Percentiles rank a stretch among this genome's conserved stretches.
These are phyloP conservation scores for Synchytrium microbalum DNA, from an alignment of 371 early-diverging fungal species.

Conservation along the genomic window DNA sequence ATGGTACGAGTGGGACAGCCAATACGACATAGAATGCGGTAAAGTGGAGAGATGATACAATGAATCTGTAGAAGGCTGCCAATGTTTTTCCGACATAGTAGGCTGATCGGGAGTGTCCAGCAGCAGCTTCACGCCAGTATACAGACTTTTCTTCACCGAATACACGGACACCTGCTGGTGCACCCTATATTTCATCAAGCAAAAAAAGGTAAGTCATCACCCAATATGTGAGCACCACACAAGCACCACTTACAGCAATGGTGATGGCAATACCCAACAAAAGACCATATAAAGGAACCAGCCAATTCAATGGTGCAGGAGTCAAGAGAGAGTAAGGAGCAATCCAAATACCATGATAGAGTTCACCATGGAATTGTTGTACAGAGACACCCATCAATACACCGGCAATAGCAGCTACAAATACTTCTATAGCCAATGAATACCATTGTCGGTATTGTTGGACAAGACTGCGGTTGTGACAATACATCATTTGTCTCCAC, in stretches of 20 bases:
- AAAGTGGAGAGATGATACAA: background rate
- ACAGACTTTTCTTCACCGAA: conserved; percentile 10
- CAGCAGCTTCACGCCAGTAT: conserved; percentile 11
- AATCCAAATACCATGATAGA: background rate
- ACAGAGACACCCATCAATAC: conserved; percentile 4
- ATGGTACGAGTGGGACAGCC: conserved; percentile 25
- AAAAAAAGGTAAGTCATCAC: too few species aligned
- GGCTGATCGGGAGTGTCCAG: conserved; percentile 6
- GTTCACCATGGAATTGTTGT: conserved; percentile 17
- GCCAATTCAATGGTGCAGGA: conserved; percentile 22
- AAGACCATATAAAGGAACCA: conserved; percentile 25
- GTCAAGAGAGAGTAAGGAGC: conserved; percentile 1
- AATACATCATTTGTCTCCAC: conserved; percentile 1
- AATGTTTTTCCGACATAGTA: conserved; percentile 10
- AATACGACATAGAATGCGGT: conserved; percentile 21
- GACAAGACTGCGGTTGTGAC: conserved; percentile 5
- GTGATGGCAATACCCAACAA: conserved; percentile 32
- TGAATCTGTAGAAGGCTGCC: conserved; percentile 8
- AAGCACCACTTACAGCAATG: too few species aligned
- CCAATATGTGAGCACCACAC: too few species aligned
- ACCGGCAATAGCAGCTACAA: conserved; percentile 2
- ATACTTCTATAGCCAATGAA: conserved; percentile 3
- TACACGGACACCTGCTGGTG: conserved; percentile 30
- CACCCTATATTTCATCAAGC: conserved; percentile 12
- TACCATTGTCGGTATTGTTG: background rate